Percentiles rank a stretch among this genome's conserved stretches.
phyloP scores from a whole-genome alignment of 1,139 yeast genomes.

The Nakaseomyces nivariensis region DNA sequence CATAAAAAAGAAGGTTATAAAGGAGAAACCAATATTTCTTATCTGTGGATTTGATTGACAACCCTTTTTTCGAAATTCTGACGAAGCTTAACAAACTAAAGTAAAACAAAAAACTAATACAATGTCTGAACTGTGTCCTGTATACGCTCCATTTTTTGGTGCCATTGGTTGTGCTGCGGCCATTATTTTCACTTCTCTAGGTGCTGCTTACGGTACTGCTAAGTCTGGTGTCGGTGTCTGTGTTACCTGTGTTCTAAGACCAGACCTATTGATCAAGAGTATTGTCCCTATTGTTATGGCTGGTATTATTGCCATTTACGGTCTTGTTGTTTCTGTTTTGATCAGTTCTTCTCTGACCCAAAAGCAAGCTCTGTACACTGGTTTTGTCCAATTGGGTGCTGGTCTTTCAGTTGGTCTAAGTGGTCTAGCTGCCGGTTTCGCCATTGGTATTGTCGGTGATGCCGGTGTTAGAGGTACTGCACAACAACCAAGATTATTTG shows the following conservation, averaged over 20 bases:
- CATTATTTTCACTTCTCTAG: conserved; percentile 94
- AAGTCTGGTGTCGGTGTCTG: conserved; percentile 99
- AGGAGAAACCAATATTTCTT: too few species aligned
- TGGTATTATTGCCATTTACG: conserved; percentile 98
- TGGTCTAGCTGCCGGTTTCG: conserved; percentile 96
- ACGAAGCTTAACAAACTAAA: neutral
- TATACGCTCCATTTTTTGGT: conserved; percentile 73
- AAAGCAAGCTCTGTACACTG: conserved; percentile 89
- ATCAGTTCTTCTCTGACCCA: conserved; percentile 86
- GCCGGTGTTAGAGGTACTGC: conserved; percentile 97
- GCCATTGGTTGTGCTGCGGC: conserved; percentile 99
- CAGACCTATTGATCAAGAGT: conserved; percentile 82
- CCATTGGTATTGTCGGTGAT: conserved; percentile 97
- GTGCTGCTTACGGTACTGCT: conserved; percentile 99
- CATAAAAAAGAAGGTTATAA: too few species aligned
- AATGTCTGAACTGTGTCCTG: conserved; percentile 32
- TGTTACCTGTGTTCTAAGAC: conserved; percentile 96
- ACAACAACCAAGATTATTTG: conserved; percentile 94
- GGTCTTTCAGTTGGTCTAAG: conserved; percentile 96
- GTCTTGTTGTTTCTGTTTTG: conserved; percentile 91
- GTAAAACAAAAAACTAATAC: neutral
- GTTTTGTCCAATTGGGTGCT: conserved; percentile 78
- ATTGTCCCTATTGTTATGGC: conserved; percentile 98
- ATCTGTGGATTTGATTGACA: too few species aligned
- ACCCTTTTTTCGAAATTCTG: too few species aligned